Conservation (phyloP, 148 eudicot species). For the Spergularia bocconei region DNA sequence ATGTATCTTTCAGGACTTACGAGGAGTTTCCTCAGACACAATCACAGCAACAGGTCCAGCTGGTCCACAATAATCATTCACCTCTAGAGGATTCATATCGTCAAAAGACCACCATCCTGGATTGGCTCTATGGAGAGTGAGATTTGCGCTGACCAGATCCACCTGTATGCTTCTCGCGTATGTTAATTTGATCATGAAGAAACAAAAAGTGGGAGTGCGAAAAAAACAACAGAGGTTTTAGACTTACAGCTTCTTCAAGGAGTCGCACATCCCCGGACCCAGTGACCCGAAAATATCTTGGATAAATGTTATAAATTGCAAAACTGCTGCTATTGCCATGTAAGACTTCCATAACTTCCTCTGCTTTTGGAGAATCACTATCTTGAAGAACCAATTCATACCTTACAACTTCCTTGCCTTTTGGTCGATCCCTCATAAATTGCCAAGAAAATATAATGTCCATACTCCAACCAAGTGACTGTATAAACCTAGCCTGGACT, state of each 20-base stretch:
- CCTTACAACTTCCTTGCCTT: conserved; percentile 85
- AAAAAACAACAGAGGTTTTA: not conserved
- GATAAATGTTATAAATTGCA: conserved; percentile 56
- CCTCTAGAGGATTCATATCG: conserved; percentile 46
- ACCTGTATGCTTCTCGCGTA: conserved; percentile 28
- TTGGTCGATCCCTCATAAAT: conserved; percentile 80
- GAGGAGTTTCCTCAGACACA: conserved; percentile 95
- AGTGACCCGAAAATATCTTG: conserved; percentile 83
- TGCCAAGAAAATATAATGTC: conserved; percentile 71
- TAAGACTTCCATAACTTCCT: conserved; percentile 62
- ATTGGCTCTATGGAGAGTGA: conserved; percentile 53
- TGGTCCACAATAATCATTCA: conserved; percentile 55
- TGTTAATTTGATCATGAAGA: not conserved
- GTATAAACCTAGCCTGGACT: conserved; percentile 57
- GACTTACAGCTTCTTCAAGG: conserved; percentile 71
- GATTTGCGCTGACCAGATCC: conserved; percentile 63
- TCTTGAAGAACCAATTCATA: conserved; percentile 52
- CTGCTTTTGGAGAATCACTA: conserved; percentile 48
- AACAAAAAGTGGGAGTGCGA: not conserved
- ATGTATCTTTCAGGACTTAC: conserved; percentile 45
- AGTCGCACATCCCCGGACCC: conserved; percentile 94
- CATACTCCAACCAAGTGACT: conserved; percentile 52
- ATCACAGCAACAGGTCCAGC: conserved; percentile 86
- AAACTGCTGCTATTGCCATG: conserved; percentile 67
- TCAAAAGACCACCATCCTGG: conserved; percentile 88